Evolutionary conservation across 2,329 filamentous ascomycete species (phyloP).

Genomic region (Hymenoscyphus salicellus): DNA sequence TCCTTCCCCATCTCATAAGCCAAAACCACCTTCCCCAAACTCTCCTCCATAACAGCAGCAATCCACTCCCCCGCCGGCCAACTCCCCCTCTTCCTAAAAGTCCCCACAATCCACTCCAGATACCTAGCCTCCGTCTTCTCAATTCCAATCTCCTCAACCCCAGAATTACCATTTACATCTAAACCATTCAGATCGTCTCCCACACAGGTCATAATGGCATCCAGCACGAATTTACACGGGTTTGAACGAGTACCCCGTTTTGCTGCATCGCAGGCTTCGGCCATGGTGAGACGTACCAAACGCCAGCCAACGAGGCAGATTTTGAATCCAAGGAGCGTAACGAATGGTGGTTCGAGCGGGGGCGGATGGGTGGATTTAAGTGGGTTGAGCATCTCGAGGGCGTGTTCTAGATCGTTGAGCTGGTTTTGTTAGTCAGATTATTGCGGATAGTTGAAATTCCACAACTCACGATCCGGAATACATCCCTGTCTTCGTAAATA

Average conservation of each 20-base stretch:
- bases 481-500: slow-evolving; percentile 15
- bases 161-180: not conserved
- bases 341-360: slow-evolving; percentile 10
- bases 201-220: slow-evolving; percentile 12
- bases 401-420: slow-evolving; percentile 13
- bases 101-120: slow-evolving; percentile 15
- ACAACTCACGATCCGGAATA: slow-evolving; percentile 14
- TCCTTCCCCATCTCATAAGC: not conserved
- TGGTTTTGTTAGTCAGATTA: slow-evolving; percentile 2
- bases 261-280: slow-evolving; percentile 4
- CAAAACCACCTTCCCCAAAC: slow-evolving; percentile 8
- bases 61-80: slow-evolving; percentile 15
- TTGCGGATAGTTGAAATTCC: not conserved
- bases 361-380: slow-evolving; percentile 3
- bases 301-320: slow-evolving; percentile 16
- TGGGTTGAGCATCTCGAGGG: slow-evolving; percentile 12
- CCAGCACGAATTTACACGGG: slow-evolving; percentile 15
- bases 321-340: slow-evolving; percentile 14
- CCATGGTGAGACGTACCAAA: slow-evolving; percentile 13
- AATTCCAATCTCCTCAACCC: not conserved
- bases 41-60: slow-evolving; percentile 15
- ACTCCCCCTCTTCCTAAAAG: slow-evolving; percentile 11
- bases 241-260: slow-evolving; percentile 6
- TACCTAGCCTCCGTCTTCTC: slow-evolving; percentile 6
- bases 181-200: not conserved